These are phyloP conservation scores for Scutellaria galericulata DNA, from an alignment of 257 asterid genomes.

Conservation along the genomic window DNA sequence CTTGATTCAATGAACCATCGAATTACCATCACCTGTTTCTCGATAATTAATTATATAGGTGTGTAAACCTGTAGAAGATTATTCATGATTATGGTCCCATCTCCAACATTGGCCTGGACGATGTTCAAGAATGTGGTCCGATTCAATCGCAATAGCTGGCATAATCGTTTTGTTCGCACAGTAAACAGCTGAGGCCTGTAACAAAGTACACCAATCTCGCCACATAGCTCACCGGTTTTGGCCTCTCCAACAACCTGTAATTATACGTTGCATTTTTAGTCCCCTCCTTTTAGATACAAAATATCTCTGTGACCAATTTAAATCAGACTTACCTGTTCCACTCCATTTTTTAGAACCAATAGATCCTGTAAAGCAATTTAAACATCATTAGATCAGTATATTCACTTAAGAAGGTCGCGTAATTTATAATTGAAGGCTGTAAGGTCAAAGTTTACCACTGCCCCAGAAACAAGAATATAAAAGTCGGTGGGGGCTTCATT, in stretches of 20 bases:
- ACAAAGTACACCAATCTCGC: constrained; percentile 96
- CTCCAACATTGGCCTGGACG: constrained; percentile 91
- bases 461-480: constrained; percentile 59
- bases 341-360: constrained; percentile 53
- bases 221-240: constrained; percentile 79
- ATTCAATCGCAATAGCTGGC: constrained; percentile 83
- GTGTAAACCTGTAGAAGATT: constrained; percentile 74
- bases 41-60: neutral
- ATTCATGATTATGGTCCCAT: constrained; percentile 90
- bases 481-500: constrained; percentile 76
- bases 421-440: neutral
- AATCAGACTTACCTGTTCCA: constrained; percentile 70
- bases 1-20: constrained; percentile 2
- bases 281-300: neutral
- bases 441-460: constrained; percentile 50
- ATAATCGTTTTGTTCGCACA: constrained; percentile 78
- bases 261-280: constrained; percentile 22
- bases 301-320: constrained; percentile 3
- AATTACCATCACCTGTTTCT: neutral
- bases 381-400: neutral
- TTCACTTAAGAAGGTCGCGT: neutral
- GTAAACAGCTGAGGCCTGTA: constrained; percentile 93
- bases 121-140: constrained; percentile 80
- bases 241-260: constrained; percentile 85
- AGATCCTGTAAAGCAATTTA: constrained; percentile 48